A percentile compares a stretch with the other conserved stretches of the same genome.
Conservation (phyloP, 1,284 basidiomycete species). For the Tausonia pullulans region DNA sequence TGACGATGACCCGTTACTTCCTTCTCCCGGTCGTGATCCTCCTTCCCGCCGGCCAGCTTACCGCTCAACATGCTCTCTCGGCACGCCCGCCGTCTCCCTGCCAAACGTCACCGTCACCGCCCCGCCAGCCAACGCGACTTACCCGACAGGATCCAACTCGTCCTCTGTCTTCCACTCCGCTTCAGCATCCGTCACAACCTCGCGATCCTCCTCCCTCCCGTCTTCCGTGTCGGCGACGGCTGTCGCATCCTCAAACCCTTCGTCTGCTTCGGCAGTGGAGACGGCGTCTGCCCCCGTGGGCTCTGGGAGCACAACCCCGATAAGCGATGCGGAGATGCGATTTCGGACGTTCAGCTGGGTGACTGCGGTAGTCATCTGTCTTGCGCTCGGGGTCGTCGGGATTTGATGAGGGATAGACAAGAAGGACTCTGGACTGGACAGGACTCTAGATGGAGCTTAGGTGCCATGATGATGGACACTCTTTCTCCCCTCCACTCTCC, state of each 20-base stretch:
- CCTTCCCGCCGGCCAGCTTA: background rate
- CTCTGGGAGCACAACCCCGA: background rate
- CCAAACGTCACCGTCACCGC: conserved; percentile 12
- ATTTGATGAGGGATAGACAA: no score
- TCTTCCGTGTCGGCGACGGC: background rate
- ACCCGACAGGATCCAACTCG: background rate
- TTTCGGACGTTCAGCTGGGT: no score
- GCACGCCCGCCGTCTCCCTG: background rate
- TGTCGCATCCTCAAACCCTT: background rate
- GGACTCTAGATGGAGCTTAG: no score
- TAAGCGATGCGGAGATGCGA: background rate
- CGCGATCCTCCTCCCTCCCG: background rate
- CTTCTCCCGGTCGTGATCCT: background rate
- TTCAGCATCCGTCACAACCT: background rate
- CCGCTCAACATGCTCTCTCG: conserved; percentile 1
- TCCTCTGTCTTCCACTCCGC: background rate
- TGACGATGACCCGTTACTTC: background rate
- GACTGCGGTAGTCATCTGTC: no score
- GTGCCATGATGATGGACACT: no score
- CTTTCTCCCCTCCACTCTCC: no score
- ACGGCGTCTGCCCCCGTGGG: background rate
- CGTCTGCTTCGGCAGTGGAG: background rate
- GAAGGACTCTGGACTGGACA: no score
- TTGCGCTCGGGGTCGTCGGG: no score
- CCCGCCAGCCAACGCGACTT: conserved; percentile 13